These are phyloP conservation scores for Cerrena zonata DNA, from an alignment of 1,284 basidiomycete species.

Conservation along the genomic window DNA sequence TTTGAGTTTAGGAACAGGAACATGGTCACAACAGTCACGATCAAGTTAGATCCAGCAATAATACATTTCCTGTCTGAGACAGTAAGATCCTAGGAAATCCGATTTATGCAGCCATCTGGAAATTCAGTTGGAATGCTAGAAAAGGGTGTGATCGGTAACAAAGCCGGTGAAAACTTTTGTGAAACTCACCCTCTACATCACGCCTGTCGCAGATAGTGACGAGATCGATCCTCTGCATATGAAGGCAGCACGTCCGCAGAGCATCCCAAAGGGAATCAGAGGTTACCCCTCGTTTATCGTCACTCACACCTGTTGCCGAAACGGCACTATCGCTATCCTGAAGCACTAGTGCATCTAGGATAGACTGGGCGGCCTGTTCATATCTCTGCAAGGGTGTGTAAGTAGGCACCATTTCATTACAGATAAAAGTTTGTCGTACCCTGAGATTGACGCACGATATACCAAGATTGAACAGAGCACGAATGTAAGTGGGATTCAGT, in stretches of 20 bases:
- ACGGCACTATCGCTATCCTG: conserved; percentile 74
- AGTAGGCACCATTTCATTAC: too few relatives aligned
- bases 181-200: conserved; percentile 65
- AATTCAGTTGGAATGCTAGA: conserved; percentile 23
- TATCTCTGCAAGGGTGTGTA: conserved; percentile 47
- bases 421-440: conserved; percentile 38
- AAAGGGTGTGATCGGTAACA: not conserved
- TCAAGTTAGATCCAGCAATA: not conserved
- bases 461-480: conserved; percentile 87
- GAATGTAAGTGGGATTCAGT: conserved; percentile 88
- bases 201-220: conserved; percentile 64
- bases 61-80: too few relatives aligned
- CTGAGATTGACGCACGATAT: conserved; percentile 85
- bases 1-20: too few relatives aligned
- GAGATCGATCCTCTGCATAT: conserved; percentile 70
- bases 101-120: too few relatives aligned
- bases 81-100: too few relatives aligned
- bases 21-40: too few relatives aligned
- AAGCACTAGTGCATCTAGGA: conserved; percentile 78
- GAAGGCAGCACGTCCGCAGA: conserved; percentile 72
- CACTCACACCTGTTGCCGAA: conserved; percentile 28
- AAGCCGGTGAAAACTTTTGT: not conserved
- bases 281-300: conserved; percentile 64
- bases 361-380: conserved; percentile 77
- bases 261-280: conserved; percentile 80